Base-by-base conservation (phyloP, 306 rosid genomes). In the Dalbergia oliveri region DNA sequence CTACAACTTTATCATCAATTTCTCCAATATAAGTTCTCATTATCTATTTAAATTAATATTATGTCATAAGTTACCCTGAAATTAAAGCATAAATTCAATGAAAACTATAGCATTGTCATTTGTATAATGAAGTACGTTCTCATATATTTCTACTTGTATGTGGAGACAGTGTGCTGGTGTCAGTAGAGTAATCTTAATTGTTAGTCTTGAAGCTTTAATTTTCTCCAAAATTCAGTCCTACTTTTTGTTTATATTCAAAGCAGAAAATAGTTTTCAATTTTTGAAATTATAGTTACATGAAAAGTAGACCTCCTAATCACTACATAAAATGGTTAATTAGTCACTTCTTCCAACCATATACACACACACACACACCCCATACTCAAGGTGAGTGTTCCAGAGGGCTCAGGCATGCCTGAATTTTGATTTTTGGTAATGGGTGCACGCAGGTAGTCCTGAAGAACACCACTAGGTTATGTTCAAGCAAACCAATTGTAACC, bases 401-500 rank as follows among this genome's bases (percentile, higher is more conserved):
- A 61, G 49, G 34, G 37, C 12, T 49, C 57, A 41, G 6, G 21
- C 53, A 51, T 37, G 41, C 66, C 69, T 66, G 14, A 54, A 21
- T 69, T 68, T 44, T 78, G 59, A 9, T 1, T 6, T 37, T 9
- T 10, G 11, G 4, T 49, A 51, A 59, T 78, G 71, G 72, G 12
- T 72, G 53, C 88, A 93, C 97, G 94, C 88, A 93, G 97, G 94
- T 93, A 84, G 94, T 89, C 39, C 5, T 12, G 78, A 88, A 68
- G 82, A 93, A 88, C 61, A 75, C 66, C 11, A 89, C 89, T 13
- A 88, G 63, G 80, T 72, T 93, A 34, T 93, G 97, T 71, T 91
- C 94, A 26, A 78, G 79, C 80, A 93, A 93, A 80, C 70, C 91
- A 41, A 86, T 87, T 18, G 90, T 93, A 23, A 93, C 97, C 0